A percentile compares a stretch with the other conserved stretches of the same genome.
Evolutionary conservation across 495 filamentous ascomycete species (phyloP).

Genomic region (Xylaria palmicola): DNA sequence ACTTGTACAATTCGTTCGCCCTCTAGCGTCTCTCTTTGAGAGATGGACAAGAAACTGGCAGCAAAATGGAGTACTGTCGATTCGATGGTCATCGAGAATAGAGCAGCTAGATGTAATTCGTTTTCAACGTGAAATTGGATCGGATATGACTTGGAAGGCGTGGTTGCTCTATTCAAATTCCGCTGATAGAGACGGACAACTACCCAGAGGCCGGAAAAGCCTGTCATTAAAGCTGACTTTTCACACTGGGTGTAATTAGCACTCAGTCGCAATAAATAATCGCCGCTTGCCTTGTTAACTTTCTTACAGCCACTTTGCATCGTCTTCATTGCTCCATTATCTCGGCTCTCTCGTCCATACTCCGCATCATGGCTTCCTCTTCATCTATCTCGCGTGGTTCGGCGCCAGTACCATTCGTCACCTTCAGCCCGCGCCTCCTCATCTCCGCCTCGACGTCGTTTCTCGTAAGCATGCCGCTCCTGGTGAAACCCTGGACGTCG

Average conservation of each 20-base stretch:
- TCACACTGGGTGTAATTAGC: background rate
- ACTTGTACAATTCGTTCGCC: no score
- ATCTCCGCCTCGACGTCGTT: slow-evolving; percentile 43
- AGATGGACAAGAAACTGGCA: no score
- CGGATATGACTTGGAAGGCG: background rate
- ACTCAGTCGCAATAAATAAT: background rate
- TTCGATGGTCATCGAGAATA: no score
- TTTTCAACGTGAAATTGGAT: background rate
- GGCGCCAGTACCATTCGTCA: slow-evolving; percentile 32
- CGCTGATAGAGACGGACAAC: background rate
- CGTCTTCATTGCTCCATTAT: slow-evolving; percentile 30
- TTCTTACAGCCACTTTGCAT: background rate
- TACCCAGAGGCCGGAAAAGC: background rate
- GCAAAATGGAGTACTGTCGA: no score
- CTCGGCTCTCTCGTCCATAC: slow-evolving; percentile 54
- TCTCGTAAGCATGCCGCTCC: slow-evolving; percentile 41
- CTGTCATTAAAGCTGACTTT: background rate
- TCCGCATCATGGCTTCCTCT: slow-evolving; percentile 60
- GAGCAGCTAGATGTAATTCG: background rate
- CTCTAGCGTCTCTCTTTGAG: no score
- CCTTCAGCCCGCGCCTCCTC: slow-evolving; percentile 39
- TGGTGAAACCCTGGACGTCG: slow-evolving; percentile 28
- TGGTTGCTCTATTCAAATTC: background rate
- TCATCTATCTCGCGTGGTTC: slow-evolving; percentile 54
- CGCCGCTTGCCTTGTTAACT: background rate